Percentiles rank a stretch among this genome's conserved stretches.
Evolutionary conservation across 2,329 filamentous ascomycete genomes (phyloP).

Genomic region (Cercospora sp.): DNA sequence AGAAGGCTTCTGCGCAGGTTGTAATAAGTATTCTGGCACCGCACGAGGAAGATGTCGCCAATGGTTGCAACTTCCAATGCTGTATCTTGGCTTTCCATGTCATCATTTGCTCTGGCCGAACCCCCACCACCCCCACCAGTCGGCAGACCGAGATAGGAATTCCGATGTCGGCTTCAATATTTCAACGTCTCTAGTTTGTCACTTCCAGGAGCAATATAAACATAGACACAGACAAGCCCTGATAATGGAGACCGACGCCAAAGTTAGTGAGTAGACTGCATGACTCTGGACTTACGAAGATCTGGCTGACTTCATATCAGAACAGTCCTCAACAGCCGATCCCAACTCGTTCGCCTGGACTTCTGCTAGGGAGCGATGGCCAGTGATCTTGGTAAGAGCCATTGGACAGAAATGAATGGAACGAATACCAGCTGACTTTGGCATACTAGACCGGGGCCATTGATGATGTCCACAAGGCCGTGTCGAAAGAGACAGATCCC

Average conservation of each 20-base stretch:
- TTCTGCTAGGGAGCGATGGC: slow-evolving; percentile 87
- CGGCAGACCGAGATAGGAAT: not conserved
- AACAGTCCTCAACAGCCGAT: slow-evolving; percentile 76
- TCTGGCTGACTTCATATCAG: slow-evolving; percentile 46
- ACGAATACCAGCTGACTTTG: slow-evolving; percentile 3
- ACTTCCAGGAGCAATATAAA: not conserved
- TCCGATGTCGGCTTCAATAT: not conserved
- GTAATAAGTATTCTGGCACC: too few relatives aligned
- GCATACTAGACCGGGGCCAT: slow-evolving; percentile 75
- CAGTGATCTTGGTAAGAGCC: slow-evolving; percentile 75
- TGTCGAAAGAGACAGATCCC: slow-evolving; percentile 59
- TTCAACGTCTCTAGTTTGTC: slow-evolving; percentile 9
- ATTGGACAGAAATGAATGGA: not conserved
- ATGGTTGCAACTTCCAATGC: not conserved
- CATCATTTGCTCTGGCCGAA: not conserved
- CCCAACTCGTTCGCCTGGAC: slow-evolving; percentile 81
- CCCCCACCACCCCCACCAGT: not conserved
- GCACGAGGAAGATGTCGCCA: not conserved
- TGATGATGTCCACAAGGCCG: slow-evolving; percentile 85
- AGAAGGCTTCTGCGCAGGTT: not conserved
- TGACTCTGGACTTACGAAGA: too few relatives aligned
- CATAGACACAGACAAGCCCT: slow-evolving; percentile 17
- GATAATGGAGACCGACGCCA: slow-evolving; percentile 71
- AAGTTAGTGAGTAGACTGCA: slow-evolving; percentile 59
- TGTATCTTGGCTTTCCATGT: not conserved